Conservation (phyloP, 768 basidiomycete genomes). For the Termitomyces bulborhizus region DNA sequence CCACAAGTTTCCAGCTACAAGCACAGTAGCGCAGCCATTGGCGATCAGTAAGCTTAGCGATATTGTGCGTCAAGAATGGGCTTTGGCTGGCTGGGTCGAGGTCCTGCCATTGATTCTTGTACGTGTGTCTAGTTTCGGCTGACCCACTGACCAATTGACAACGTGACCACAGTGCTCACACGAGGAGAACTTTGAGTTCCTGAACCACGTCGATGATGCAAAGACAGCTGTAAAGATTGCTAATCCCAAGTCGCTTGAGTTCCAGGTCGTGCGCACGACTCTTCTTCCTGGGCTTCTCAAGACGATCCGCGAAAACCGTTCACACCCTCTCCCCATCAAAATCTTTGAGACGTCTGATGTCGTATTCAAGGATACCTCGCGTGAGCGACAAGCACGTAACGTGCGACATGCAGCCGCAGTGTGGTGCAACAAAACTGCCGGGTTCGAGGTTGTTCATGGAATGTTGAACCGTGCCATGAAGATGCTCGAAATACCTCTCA, state of each 20-base stretch:
- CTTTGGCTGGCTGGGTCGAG: constrained; percentile 93
- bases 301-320: constrained; percentile 93
- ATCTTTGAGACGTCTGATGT: constrained; percentile 95
- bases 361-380: constrained; percentile 74
- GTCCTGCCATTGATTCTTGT: constrained; percentile 92
- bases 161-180: constrained; percentile 74
- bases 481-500: constrained; percentile 87
- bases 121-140: constrained; percentile 28
- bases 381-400: constrained; percentile 85
- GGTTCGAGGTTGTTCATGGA: constrained; percentile 95
- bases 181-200: constrained; percentile 94
- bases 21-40: constrained; percentile 90
- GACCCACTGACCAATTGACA: not conserved
- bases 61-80: constrained; percentile 85
- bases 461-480: constrained; percentile 93
- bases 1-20: constrained; percentile 86
- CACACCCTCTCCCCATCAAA: constrained; percentile 85
- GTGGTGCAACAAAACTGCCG: constrained; percentile 96
- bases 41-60: constrained; percentile 88
- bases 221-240: constrained; percentile 83
- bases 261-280: constrained; percentile 96
- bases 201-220: constrained; percentile 83
- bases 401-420: constrained; percentile 84
- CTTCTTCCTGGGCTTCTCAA: constrained; percentile 95
- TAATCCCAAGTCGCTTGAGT: constrained; percentile 96